A percentile compares a stretch with the other conserved stretches of the same genome.
phyloP scores from a whole-genome alignment of 2,329 filamentous ascomycete genomes.

The Fusarium pilosicola region DNA sequence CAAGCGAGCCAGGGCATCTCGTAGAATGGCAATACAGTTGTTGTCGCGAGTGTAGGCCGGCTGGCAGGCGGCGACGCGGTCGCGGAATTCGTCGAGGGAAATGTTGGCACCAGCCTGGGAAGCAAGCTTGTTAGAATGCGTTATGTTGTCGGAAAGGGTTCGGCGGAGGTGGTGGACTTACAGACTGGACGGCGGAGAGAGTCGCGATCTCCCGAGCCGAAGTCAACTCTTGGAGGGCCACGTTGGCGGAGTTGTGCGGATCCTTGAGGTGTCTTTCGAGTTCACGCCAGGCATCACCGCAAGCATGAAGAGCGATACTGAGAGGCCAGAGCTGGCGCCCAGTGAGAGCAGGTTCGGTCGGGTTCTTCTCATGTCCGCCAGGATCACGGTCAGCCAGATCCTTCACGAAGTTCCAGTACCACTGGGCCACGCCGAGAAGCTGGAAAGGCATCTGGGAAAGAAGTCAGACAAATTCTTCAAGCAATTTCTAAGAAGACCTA shows the following conservation, averaged over 20 bases:
- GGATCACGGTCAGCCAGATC: not conserved
- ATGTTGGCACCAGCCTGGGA: not conserved
- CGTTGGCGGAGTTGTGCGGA: accelerated
- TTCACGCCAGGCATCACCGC: not conserved
- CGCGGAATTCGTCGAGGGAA: accelerated
- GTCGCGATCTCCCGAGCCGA: not conserved
- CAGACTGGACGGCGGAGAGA: not conserved
- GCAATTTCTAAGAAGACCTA: accelerated
- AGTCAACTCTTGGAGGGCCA: not conserved
- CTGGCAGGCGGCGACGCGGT: not conserved
- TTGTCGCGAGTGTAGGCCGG: not conserved
- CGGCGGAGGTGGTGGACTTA: no score
- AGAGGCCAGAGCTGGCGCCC: not conserved
- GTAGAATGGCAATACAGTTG: not conserved
- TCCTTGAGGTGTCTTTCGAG: not conserved
- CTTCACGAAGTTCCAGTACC: not conserved
- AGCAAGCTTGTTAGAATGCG: not conserved
- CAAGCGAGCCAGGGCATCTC: not conserved
- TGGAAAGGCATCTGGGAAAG: not conserved
- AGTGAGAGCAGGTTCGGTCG: no score
- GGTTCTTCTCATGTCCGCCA: no score
- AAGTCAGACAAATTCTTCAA: not conserved
- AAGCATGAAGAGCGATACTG: accelerated
- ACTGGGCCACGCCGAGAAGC: not conserved
- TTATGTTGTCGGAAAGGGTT: no score